phyloP scores from a whole-genome alignment of 139 green algal species.

The Haematococcus lacustris region DNA sequence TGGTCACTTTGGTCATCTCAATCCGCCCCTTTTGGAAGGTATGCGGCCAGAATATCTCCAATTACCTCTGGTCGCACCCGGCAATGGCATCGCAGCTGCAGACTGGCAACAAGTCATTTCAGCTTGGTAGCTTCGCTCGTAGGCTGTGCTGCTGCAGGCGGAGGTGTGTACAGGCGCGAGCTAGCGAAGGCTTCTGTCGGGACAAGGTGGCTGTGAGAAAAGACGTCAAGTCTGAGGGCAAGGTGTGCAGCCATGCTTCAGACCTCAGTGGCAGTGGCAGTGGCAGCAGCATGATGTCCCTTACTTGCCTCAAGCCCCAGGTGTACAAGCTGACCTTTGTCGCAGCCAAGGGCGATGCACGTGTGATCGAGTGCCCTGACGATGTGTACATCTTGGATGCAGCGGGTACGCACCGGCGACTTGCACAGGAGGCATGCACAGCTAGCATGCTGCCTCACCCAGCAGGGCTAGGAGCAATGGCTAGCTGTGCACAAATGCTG shows the following conservation, averaged over 20 bases:
- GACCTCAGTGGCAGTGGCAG: background rate
- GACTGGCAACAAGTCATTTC: too few species aligned
- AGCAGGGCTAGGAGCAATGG: background rate
- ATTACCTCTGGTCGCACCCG: too few species aligned
- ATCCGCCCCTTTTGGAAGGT: too few species aligned
- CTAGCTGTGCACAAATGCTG: background rate
- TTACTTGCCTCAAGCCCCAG: background rate
- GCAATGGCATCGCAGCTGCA: too few species aligned
- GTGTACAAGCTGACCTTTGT: conserved; percentile 61
- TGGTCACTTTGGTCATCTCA: too few species aligned
- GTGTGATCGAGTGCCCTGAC: conserved; percentile 47
- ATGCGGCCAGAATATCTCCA: too few species aligned
- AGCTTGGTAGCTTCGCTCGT: too few species aligned
- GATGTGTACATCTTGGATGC: conserved; percentile 87
- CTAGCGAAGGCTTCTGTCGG: conserved; percentile 55
- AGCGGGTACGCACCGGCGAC: conserved; percentile 18
- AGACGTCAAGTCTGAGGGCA: conserved; percentile 30
- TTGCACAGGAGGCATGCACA: background rate
- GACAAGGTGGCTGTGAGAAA: conserved; percentile 49
- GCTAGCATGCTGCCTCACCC: background rate
- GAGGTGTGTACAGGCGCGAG: conserved; percentile 12
- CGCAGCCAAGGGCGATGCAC: conserved; percentile 41
- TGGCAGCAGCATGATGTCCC: background rate
- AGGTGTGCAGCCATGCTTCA: conserved; percentile 13
- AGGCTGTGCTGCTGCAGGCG: too few species aligned